phyloP scores from a whole-genome alignment of 169 alveolate species.

The Besnoitia besnoiti region DNA sequence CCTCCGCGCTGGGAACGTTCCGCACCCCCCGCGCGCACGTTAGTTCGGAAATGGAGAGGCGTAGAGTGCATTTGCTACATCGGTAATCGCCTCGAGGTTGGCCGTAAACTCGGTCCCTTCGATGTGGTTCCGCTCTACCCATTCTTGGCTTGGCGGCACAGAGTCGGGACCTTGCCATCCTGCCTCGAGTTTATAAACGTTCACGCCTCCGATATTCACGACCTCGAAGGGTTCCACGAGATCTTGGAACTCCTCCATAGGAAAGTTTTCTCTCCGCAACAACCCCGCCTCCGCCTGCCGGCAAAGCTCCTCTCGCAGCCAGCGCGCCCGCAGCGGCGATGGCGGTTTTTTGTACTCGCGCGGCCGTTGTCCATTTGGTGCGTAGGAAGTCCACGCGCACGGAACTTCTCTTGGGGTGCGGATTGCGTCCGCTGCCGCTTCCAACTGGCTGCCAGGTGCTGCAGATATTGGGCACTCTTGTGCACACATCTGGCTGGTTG shows the following conservation, averaged over 20 bases:
- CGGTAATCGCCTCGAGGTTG: neutral
- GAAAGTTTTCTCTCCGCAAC: slow-evolving; percentile 28
- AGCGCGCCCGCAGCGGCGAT: neutral
- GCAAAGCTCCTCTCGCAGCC: slow-evolving; percentile 28
- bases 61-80: neutral
- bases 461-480: too few relatives aligned
- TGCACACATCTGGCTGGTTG: too few relatives aligned
- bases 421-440: too few relatives aligned
- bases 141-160: neutral
- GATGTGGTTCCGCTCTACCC: neutral
- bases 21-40: too few relatives aligned
- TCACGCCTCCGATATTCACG: neutral
- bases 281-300: neutral
- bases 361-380: neutral
- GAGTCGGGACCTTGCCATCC: neutral
- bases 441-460: too few relatives aligned
- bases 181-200: neutral
- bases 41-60: too few relatives aligned
- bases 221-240: neutral
- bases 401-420: too few relatives aligned
- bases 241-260: slow-evolving; percentile 9
- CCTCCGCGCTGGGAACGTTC: too few relatives aligned
- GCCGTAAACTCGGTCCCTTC: neutral
- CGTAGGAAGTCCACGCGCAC: neutral
- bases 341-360: slow-evolving; percentile 26